Evolutionary conservation across 306 rosid genomes (phyloP), one percentile per base, ranked within the genome.

Genomic region (Casuarina cunninghamiana): DNA sequence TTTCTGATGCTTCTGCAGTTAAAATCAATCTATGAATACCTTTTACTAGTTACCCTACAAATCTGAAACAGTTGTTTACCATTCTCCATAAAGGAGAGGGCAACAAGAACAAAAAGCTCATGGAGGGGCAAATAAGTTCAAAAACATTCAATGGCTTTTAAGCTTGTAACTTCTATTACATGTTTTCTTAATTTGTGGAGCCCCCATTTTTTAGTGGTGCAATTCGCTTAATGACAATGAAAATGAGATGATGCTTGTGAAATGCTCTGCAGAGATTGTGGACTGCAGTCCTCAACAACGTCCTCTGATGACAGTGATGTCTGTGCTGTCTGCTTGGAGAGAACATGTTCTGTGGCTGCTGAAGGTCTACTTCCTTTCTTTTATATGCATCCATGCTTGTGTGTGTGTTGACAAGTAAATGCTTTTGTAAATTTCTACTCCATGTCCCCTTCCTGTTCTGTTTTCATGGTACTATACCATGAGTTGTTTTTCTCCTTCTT

Each of bases 271-370:
- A 93, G 99, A 82, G 99, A 96, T 67, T 86, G 84, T 77, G 97
- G 97, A 75, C 84, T 90, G 78, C 94, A 91, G 83, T 83, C 94
- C 10, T 66, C 87, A 69, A 62, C 90, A 65, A 53, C 86, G 74
- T 72, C 96, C 45, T 67, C 90, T 6, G 88, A 87, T 16, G 97
- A 93, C 51, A 77, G 79, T 75, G 97, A 95, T 73, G 77, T 74
- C 37, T 95, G 99, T 73, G 97, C 99, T 73, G 97, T 95, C 75
- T 95, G 97, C 87, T 82, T 95, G 58, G 99, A 95, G 88, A 95
- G 93, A 87, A 81, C 88, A 55, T 93, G 99, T 83, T 86, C 92
- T 8, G 93, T 95, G 42, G 94, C 97, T 42, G 97, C 97, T 3
- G 97, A 91, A 86, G 99, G 99, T 94, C 75, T 46, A 75, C 77